Evolutionary conservation across 306 rosid genomes (phyloP), one percentile per base, ranked within the genome.

Genomic region (Vigna angularis): DNA sequence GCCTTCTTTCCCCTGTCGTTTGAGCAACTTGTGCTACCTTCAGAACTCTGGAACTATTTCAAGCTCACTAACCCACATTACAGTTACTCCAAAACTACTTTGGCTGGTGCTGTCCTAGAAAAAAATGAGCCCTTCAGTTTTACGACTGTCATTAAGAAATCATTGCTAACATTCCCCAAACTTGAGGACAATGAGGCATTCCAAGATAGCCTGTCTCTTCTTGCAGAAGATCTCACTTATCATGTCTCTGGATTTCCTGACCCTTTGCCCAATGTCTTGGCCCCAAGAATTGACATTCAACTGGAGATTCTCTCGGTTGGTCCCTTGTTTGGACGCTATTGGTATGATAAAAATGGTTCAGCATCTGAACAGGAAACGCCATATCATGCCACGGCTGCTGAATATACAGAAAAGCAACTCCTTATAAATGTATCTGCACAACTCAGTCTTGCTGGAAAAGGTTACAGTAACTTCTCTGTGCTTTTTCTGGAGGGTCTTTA

Each of bases 371-470:
- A 52, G 44, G 93, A 84, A 65, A 67, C 82, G 77, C 88, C 93
- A 15, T 87, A 89, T 83, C 95, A 73, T 75, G 70, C 76, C 14
- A 78, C 73, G 79, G 88, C 87, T 10, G 87, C 90, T 26, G 88
- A 84, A 74, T 91, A 81, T 87, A 90, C 95, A 4, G 96, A 95
- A 86, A 89, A 87, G 52, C 97, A 95, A 81, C 95, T 89, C 66
- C 97, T 95, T 78, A 44, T 92, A 78, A 95, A 95, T 88, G 93
- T 95, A 67, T 95, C 98, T 16, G 91, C 93, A 56, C 92, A 89
- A 48, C 90, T 95, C 76, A 84, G 84, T 44, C 84, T 95, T 47
- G 13, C 77, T 30, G 92, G 90, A 77, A 85, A 88, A 81, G 81
- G 47, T 11, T 83, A 83, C 76, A 66, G 74, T 64, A 91, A 88